Conservation (phyloP, 257 asterid genomes). For the Plantago elongata region DNA sequence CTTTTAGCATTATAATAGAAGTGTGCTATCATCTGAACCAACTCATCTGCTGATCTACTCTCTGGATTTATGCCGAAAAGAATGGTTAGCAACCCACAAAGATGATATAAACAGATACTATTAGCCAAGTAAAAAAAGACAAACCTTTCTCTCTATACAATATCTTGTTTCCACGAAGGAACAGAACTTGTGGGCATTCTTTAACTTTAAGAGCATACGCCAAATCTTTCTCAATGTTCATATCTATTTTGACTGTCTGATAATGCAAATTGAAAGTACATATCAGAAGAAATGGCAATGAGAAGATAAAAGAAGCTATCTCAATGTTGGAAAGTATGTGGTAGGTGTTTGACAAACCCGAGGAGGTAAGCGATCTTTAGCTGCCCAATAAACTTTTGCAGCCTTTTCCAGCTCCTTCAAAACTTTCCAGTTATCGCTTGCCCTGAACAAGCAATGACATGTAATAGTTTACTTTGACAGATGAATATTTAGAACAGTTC, state of each 20-base stretch:
- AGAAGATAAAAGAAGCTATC: constrained; percentile 4
- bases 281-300: background rate
- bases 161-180: constrained; percentile 77
- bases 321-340: background rate
- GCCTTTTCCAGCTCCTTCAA: constrained; percentile 89
- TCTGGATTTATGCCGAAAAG: constrained; percentile 40
- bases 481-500: background rate
- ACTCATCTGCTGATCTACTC: constrained; percentile 57
- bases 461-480: background rate
- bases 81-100: constrained; percentile 5
- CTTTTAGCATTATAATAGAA: constrained; percentile 76
- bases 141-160: constrained; percentile 79
- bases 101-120: background rate
- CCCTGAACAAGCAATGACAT: constrained; percentile 39
- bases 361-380: constrained; percentile 89
- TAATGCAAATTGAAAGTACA: constrained; percentile 5
- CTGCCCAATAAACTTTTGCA: constrained; percentile 81
- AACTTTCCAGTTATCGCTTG: constrained; percentile 89
- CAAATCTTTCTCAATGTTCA: constrained; percentile 83
- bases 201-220: constrained; percentile 88
- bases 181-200: constrained; percentile 85
- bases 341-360: constrained; percentile 56
- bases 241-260: constrained; percentile 88
- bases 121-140: background rate
- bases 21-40: constrained; percentile 90